These are phyloP conservation scores for Gymnopilus dilepis DNA, from an alignment of 768 basidiomycete genomes.

Conservation along the genomic window DNA sequence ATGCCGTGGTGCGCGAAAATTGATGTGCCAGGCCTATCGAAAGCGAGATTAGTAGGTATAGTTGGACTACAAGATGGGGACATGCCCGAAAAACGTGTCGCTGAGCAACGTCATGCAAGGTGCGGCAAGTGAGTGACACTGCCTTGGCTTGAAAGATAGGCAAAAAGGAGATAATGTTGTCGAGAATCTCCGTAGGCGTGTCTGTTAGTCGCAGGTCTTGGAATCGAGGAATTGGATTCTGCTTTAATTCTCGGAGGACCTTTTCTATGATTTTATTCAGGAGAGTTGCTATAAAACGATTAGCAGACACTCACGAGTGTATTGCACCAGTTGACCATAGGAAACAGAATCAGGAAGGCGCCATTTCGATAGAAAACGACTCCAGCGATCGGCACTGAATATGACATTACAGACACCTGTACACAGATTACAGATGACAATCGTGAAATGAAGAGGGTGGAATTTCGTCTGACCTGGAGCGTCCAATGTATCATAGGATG, in stretches of 20 bases:
- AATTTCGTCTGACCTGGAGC: neutral
- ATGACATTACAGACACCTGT: conserved; percentile 11
- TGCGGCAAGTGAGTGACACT: conserved; percentile 24
- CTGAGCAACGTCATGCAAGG: conserved; percentile 26
- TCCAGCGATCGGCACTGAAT: conserved; percentile 25
- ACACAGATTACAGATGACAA: neutral
- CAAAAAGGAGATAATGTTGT: conserved; percentile 23
- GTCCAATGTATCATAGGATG: conserved; percentile 9
- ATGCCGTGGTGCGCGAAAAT: conserved; percentile 24
- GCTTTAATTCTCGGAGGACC: conserved; percentile 26
- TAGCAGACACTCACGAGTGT: conserved; percentile 23
- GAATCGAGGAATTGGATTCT: conserved; percentile 25
- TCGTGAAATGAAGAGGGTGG: neutral
- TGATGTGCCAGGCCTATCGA: conserved; percentile 25
- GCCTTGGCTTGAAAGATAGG: conserved; percentile 20
- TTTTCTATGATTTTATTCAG: conserved; percentile 12
- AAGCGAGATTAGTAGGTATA: neutral
- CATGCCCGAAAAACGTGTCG: conserved; percentile 27
- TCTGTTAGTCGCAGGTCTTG: conserved; percentile 23
- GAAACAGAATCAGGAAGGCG: conserved; percentile 25
- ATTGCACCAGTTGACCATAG: conserved; percentile 24
- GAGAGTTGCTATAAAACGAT: neutral
- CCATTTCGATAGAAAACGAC: conserved; percentile 29
- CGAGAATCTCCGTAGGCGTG: conserved; percentile 27
- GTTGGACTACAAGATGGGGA: neutral